Base-by-base conservation (phyloP, 495 filamentous ascomycete genomes). In the Emericellopsis terricola region DNA sequence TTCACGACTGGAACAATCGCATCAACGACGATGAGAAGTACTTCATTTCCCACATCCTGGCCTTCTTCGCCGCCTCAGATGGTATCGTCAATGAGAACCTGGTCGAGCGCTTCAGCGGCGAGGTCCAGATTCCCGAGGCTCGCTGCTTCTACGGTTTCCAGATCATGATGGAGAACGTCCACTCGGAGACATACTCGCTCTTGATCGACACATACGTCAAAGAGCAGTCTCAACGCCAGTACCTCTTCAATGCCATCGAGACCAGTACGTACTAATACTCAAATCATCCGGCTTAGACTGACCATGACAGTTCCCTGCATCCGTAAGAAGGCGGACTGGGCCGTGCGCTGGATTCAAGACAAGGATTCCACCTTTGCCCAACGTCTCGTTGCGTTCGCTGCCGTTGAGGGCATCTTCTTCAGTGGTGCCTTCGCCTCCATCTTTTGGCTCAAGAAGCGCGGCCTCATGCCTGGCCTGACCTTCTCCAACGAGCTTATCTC, bases 81-180 rank as follows among this genome's bases (percentile, higher is more conserved):
- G 89, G 89, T 48, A 96, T 97, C 49, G 89, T 97, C 68, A 97
- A 97, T 53, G 89, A 97, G 73, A 97, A 97, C 69, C 70, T 97
- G 29, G 73, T 96, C 33, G 86, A 97, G 69, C 82, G 89, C 43
- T 97, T 97, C 73, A 87, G 80, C 42, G 81, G 78, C 32, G 89
- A 97, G 60, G 87, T 97, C 18, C 89, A 97, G 64, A 75, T 93
- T 41, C 87, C 89, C 21, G 89, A 97, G 64, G 89, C 89, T 37
- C 84, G 89, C 54, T 96, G 89, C 76, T 97, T 97, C 73, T 97
- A 97, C 56, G 89, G 89, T 43, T 99, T 99, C 72, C 89, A 99
- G 64, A 99, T 99, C 67, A 99, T 99, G 89, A 96, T 99, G 81
- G 89, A 99, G 73, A 99, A 99, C 65, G 94, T 99, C 50, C 89